phyloP scores from a whole-genome alignment of 441 rosid genomes.

The Populus hybrid region DNA sequence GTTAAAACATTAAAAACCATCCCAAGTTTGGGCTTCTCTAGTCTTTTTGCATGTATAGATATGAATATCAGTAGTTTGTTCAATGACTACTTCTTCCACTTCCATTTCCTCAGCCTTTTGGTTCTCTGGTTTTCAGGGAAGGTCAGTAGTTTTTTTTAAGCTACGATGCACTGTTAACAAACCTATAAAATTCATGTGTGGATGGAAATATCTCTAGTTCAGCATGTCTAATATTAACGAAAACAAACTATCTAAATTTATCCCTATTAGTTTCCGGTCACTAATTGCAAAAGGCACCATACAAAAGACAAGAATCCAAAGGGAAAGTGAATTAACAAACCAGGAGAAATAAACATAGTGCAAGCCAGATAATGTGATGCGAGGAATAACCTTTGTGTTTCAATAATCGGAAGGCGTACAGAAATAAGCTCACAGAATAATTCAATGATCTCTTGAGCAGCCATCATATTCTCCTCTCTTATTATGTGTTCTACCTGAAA shows the following conservation, averaged over 20 bases:
- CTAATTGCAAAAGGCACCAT: neutral
- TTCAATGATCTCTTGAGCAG: conserved; percentile 94
- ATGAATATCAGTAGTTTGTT: neutral
- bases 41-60: neutral
- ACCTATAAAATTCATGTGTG: neutral
- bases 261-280: neutral
- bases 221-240: neutral
- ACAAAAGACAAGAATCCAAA: neutral
- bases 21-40: neutral
- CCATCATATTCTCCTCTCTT: conserved; percentile 98
- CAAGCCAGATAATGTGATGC: neutral
- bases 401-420: conserved; percentile 88
- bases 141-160: neutral
- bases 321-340: conserved; percentile 5
- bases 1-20: neutral
- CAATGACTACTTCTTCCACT: neutral
- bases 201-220: neutral
- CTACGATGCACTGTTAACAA: neutral
- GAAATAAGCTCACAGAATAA: conserved; percentile 79
- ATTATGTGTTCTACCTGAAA: conserved; percentile 90
- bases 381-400: conserved; percentile 65
- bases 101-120: neutral
- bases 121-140: neutral
- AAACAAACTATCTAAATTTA: neutral
- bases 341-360: neutral